Base-by-base conservation (phyloP, 2,329 filamentous ascomycete species). In the Ascochyta koolunga region DNA sequence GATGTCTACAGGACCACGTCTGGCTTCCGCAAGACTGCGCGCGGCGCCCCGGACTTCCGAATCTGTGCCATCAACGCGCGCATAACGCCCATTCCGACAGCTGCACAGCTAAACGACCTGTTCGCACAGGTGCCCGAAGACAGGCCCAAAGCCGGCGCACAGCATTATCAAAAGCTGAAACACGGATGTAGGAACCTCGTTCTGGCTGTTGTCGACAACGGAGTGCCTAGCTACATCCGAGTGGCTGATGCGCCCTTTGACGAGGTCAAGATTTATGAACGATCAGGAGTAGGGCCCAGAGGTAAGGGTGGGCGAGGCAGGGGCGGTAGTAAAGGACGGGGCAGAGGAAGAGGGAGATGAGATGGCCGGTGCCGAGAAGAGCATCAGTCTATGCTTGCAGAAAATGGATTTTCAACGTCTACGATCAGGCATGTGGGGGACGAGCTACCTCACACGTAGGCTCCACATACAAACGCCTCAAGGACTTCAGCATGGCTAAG, bases 151-250 rank as follows among this genome's bases (percentile, higher is more conserved):
- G 66, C 79, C 71, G 70, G 75, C 11, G 75, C 77, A 7, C 75
- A 82, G 59, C 75, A 93, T 60, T 95, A 96, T 69, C 84, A 88
- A 67, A 86, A 90, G 54, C 78, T 98, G 59, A 93, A 92, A 75
- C 87, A 96, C 67, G 95, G 92, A 1, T 87, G 89, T 72, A 84
- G 91, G 60, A 95, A 91, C 73, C 89, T 95, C 27, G 80, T 97
- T 29, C 73, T 99, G 21, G 95, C 93, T 0, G 84, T 98, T 2
- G 92, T 97, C 29, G 95, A 98, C 71, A 85, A 91, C 59, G 95
- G 95, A 0, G 82, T 98, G 19, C 89, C 93, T 39, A 98, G 93
- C 72, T 98, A 93, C 71, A 80, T 97, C 67, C 81, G 90, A 21
- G 82, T 97, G 54, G 86, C 84, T 1, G 92, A 98, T 78, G 87